Evolutionary conservation across 1,284 basidiomycete species (phyloP).

Genomic region (Cutaneotrichosporon curvatum): DNA sequence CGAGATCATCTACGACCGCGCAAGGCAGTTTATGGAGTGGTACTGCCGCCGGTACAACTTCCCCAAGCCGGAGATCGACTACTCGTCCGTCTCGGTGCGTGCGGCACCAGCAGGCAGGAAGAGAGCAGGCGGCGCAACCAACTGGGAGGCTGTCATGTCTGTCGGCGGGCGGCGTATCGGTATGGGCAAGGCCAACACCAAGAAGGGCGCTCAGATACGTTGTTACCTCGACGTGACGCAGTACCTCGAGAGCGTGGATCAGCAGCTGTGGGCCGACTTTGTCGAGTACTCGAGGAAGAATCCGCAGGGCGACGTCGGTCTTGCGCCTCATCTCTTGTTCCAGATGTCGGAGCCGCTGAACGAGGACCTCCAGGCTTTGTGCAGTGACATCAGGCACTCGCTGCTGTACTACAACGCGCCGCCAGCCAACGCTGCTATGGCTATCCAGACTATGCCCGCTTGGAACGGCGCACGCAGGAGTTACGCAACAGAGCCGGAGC

Average conservation of each 20-base stretch:
- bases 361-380: conserved; percentile 66
- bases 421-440: conserved; percentile 22
- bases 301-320: conserved; percentile 47
- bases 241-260: conserved; percentile 79
- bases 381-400: conserved; percentile 58
- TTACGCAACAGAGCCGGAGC: conserved; percentile 29
- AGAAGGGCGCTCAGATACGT: conserved; percentile 67
- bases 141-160: conserved; percentile 76
- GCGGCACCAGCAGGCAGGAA: conserved; percentile 3
- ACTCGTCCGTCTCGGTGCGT: conserved; percentile 37
- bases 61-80: conserved; percentile 69
- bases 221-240: conserved; percentile 82
- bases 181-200: conserved; percentile 60
- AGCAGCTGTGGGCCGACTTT: conserved; percentile 70
- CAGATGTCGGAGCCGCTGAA: conserved; percentile 62
- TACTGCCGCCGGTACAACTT: conserved; percentile 81
- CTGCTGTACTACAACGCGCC: conserved; percentile 49
- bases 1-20: conserved; percentile 63
- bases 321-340: conserved; percentile 67
- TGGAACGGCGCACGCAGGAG: conserved; percentile 24
- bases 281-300: conserved; percentile 34
- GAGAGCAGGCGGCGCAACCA: conserved; percentile 26
- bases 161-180: conserved; percentile 76
- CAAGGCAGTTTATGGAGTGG: conserved; percentile 88
- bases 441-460: conserved; percentile 21